These are phyloP conservation scores for Avena eriantha DNA, from an alignment of 176 grass and related monocot genomes.

Conservation along the genomic window DNA sequence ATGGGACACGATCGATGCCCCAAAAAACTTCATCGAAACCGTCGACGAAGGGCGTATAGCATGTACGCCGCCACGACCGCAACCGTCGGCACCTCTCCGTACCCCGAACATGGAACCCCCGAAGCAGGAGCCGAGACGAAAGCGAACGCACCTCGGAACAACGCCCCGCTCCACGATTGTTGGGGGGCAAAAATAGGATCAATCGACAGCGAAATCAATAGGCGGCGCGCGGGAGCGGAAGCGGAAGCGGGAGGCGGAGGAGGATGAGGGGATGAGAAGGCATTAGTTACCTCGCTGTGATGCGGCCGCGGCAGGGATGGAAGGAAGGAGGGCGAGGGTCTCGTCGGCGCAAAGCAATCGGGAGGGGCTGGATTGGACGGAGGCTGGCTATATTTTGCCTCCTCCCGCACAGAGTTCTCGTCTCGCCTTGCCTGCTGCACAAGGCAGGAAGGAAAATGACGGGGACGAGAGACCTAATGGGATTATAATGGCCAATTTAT, in stretches of 20 bases:
- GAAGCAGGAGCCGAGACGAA: neutral
- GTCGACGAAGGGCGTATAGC: slow-evolving; percentile 1
- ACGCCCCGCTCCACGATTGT: neutral
- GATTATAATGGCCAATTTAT: slow-evolving; percentile 33
- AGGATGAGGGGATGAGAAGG: neutral
- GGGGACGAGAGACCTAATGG: neutral
- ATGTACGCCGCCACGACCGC: neutral
- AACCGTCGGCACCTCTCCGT: neutral
- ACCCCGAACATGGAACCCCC: slow-evolving; percentile 11
- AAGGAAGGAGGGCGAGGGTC: neutral
- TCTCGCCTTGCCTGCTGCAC: slow-evolving; percentile 18
- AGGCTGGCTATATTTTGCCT: slow-evolving; percentile 45
- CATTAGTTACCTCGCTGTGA: slow-evolving; percentile 48
- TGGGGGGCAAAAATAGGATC: neutral
- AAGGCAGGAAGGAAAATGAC: neutral
- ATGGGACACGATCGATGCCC: slow-evolving; percentile 2
- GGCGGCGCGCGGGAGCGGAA: neutral
- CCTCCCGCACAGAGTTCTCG: neutral
- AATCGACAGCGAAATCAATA: slow-evolving; percentile 9
- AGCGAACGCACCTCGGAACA: neutral
- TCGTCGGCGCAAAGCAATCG: slow-evolving; percentile 34
- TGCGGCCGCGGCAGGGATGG: slow-evolving; percentile 24
- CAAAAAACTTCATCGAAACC: neutral
- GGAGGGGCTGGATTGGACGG: slow-evolving; percentile 35
- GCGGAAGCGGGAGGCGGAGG: neutral